Evolutionary conservation across 2,329 filamentous ascomycete species (phyloP), one percentile per base, ranked within the genome.

Genomic region (Phialemoniopsis sp.): DNA sequence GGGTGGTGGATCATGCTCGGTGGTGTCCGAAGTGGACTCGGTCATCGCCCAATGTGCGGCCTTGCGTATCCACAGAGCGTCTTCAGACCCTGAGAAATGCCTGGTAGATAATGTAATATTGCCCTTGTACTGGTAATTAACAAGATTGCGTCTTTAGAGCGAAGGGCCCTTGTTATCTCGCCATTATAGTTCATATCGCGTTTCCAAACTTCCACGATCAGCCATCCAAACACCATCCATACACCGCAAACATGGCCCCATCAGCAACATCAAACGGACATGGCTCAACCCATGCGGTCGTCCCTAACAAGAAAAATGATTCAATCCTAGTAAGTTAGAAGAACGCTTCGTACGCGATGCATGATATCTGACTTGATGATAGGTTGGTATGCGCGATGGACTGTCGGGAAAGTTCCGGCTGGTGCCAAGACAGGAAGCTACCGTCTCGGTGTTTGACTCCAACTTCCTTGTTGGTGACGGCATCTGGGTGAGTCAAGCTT

Each of bases 381-480:
- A 53, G 49, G 46, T 55, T 36, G 52, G 52, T 13, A 52, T 55
- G 40, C 49, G 52, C 13, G 46, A 55, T 43, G 52, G 52, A 8
- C 47, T 55, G 6, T 50, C 45, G 3, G 46, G 47, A 4, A 34
- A 48, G 13, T 55, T 55, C 36, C 39, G 39, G 10, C 42, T 55
- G 6, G 44, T 50, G 9, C 49, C 51, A 4, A 41, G 52, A 33
- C 42, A 43, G 12, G 39, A 54, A 14, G 53, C 51, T 5, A 38
- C 43, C 9, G 47, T 55, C 2, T 56, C 53, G 2, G 53, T 56
- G 4, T 56, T 56, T 39, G 53, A 56, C 46, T 55, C 52, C 4
- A 54, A 49, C 35, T 56, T 56, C 9, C 46, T 56, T 1, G 41
- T 56, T 13, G 53, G 53, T 5, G 53, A 56, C 37, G 53, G 53